A percentile compares a stretch with the other conserved stretches of the same genome.
Evolutionary conservation across 2,329 filamentous ascomycete species (phyloP).

Genomic region (Pestalotiopsis sp.): DNA sequence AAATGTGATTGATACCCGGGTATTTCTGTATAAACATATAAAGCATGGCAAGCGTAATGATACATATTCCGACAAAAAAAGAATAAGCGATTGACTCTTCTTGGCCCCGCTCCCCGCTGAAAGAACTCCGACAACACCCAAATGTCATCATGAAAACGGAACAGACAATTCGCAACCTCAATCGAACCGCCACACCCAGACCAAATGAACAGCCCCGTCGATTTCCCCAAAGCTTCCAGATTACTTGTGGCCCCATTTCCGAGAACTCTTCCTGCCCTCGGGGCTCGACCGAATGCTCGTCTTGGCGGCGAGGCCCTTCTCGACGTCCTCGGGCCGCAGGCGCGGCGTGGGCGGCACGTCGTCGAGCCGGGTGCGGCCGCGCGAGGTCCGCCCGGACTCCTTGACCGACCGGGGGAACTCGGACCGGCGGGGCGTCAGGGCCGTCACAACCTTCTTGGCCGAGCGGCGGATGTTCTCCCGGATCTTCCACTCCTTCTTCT

Average conservation of each 20-base stretch:
- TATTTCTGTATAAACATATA: constrained; percentile 20
- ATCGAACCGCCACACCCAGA: no score
- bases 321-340: constrained; percentile 56
- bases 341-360: constrained; percentile 64
- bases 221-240: no score
- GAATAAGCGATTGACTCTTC: neutral
- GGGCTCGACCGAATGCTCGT: constrained; percentile 27
- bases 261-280: constrained; percentile 29
- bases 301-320: constrained; percentile 53
- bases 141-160: neutral
- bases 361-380: constrained; percentile 49
- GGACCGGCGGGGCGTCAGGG: constrained; percentile 62
- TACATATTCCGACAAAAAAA: constrained; percentile 15
- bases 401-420: constrained; percentile 64
- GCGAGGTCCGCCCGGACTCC: constrained; percentile 36
- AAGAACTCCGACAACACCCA: neutral
- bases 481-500: constrained; percentile 83
- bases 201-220: no score
- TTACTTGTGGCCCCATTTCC: constrained; percentile 21
- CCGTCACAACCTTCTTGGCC: constrained; percentile 61
- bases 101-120: constrained; percentile 1
- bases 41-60: constrained; percentile 14
- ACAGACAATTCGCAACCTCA: no score
- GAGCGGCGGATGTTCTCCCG: constrained; percentile 72
- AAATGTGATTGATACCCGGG: constrained; percentile 61